Percentiles rank a stretch among this genome's conserved stretches.
These are phyloP conservation scores for Aspergillus terreus DNA, from an alignment of 2,329 filamentous ascomycete genomes.

Conservation along the genomic window DNA sequence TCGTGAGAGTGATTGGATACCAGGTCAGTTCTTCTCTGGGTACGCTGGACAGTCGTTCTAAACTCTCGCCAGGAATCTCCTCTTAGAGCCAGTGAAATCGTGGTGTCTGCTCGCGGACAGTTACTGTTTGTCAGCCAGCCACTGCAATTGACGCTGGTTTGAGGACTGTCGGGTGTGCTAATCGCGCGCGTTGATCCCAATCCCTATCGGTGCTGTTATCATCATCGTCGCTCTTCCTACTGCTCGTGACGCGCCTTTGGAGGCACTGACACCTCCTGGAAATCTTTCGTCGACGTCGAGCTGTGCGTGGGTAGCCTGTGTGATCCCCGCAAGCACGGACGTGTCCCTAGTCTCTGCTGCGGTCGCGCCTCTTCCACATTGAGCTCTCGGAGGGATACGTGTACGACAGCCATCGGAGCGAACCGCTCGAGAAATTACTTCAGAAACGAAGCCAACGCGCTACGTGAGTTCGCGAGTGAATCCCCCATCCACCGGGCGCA, in stretches of 20 bases:
- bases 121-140: background rate
- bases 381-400: no score
- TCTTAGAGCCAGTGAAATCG: background rate
- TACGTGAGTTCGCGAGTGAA: background rate
- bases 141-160: background rate
- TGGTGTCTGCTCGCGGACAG: no score
- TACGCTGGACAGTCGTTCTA: constrained; percentile 1
- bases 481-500: background rate
- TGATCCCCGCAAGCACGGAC: background rate
- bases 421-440: no score
- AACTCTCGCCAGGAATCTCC: background rate
- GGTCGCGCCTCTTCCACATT: background rate
- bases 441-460: no score
- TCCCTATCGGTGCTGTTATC: background rate
- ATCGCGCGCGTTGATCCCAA: background rate
- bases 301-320: background rate
- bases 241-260: no score
- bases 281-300: background rate
- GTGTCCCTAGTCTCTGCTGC: constrained; percentile 1
- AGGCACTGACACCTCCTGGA: no score
- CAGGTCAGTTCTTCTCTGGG: constrained; percentile 9
- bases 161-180: background rate
- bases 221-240: background rate
- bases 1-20: constrained; percentile 1
- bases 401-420: no score